A percentile compares a stretch with the other conserved stretches of the same genome.
Evolutionary conservation across 148 eudicot genomes (phyloP).

Genomic region (Silene latifolia): DNA sequence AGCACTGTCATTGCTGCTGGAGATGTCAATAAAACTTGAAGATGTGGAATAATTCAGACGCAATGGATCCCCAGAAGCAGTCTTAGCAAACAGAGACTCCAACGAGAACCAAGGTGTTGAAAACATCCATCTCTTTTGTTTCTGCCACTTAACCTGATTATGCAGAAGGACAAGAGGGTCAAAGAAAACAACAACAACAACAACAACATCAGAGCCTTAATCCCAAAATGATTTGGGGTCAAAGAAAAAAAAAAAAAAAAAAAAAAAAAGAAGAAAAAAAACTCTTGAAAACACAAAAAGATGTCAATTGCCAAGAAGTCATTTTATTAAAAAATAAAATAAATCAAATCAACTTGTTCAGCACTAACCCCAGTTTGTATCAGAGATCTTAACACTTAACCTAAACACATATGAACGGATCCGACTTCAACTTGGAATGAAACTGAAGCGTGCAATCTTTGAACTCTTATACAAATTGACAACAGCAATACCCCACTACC

Average conservation of each 20-base stretch:
- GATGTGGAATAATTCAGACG: constrained; percentile 50
- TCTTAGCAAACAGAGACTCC: constrained; percentile 73
- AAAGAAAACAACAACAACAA: no score
- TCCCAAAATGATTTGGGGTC: no score
- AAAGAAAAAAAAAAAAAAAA: no score
- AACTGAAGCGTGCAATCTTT: neutral
- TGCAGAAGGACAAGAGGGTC: constrained; percentile 4
- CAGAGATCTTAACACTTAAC: neutral
- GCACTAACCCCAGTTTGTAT: neutral
- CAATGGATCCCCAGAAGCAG: constrained; percentile 70
- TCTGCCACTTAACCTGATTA: constrained; percentile 74
- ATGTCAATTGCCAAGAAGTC: neutral
- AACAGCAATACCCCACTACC: neutral
- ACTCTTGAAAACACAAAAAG: neutral
- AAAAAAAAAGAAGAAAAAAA: no score
- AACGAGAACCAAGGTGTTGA: constrained; percentile 58
- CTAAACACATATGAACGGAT: neutral
- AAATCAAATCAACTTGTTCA: neutral
- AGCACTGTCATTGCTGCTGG: constrained; percentile 46
- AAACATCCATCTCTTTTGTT: constrained; percentile 65
- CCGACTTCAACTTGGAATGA: neutral
- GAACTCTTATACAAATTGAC: neutral
- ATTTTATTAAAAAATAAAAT: neutral
- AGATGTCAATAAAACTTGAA: constrained; percentile 82
- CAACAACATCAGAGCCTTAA: no score